Evolutionary conservation across 1,284 basidiomycete species (phyloP).

Genomic region (Rhodotorula sp.): DNA sequence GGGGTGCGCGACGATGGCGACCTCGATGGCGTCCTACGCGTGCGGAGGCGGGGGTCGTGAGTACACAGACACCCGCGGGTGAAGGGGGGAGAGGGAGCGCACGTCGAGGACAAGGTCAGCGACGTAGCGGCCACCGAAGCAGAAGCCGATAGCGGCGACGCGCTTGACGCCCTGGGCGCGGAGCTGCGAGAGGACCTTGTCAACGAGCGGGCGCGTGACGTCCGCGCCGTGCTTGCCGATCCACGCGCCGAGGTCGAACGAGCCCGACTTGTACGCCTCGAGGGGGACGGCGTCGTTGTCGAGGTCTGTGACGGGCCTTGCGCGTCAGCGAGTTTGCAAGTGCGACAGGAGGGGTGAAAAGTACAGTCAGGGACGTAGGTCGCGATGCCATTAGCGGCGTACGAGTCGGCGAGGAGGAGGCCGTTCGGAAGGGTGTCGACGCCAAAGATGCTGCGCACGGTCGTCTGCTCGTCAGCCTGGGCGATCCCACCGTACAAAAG

Average conservation of each 20-base stretch:
- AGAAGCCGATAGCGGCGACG: constrained; percentile 68
- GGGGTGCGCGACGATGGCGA: constrained; percentile 65
- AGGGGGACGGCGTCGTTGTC: constrained; percentile 61
- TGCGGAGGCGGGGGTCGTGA: not conserved
- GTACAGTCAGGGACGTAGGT: constrained; percentile 59
- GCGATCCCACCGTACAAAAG: not conserved
- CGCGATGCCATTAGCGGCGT: constrained; percentile 70
- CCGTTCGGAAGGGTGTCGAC: constrained; percentile 24
- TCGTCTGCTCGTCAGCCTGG: too few species aligned
- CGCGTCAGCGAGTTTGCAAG: not conserved
- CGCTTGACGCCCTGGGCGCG: constrained; percentile 62
- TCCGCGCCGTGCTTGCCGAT: constrained; percentile 54
- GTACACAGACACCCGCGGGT: not conserved
- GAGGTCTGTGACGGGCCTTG: constrained; percentile 50
- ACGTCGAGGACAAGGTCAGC: constrained; percentile 10
- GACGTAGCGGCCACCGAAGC: constrained; percentile 58
- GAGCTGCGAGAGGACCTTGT: constrained; percentile 63
- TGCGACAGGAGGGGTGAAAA: constrained; percentile 31
- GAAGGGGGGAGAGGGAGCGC: not conserved
- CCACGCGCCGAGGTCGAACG: constrained; percentile 46
- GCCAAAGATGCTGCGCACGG: constrained; percentile 30
- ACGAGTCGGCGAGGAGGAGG: constrained; percentile 61
- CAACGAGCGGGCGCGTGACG: constrained; percentile 59
- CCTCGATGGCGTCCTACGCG: constrained; percentile 58
- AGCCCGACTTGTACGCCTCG: constrained; percentile 53